These are phyloP conservation scores for Hyaloperonospora arabidopsidis DNA, from an alignment of 352 stramenopile species.

Conservation along the genomic window DNA sequence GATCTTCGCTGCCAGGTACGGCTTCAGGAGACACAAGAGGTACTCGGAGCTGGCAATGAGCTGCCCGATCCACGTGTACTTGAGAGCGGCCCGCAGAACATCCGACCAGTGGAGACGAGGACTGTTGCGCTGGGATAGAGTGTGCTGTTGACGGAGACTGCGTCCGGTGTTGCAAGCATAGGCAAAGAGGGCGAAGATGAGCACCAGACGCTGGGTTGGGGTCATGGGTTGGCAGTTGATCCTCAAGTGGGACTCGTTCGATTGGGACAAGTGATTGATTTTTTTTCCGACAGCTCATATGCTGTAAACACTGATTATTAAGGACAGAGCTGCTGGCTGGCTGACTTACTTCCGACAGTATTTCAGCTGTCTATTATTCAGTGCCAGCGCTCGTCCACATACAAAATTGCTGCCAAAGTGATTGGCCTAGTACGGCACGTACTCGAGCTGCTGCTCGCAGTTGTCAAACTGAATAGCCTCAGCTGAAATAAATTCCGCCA, in stretches of 20 bases:
- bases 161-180: constrained; percentile 20
- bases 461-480: constrained; percentile 65
- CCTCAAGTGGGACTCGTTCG: background rate
- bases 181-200: constrained; percentile 14
- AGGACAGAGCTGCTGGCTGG: too few relatives aligned
- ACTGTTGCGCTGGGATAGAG: constrained; percentile 18
- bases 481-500: constrained; percentile 46
- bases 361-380: too few relatives aligned
- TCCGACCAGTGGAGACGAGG: constrained; percentile 13
- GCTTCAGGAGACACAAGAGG: constrained; percentile 50
- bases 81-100: constrained; percentile 21
- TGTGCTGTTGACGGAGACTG: constrained; percentile 21
- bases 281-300: too few relatives aligned
- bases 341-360: too few relatives aligned
- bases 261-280: background rate
- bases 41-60: constrained; percentile 48
- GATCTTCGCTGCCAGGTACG: constrained; percentile 36
- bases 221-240: constrained; percentile 11
- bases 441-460: constrained; percentile 56
- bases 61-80: constrained; percentile 43
- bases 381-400: background rate
- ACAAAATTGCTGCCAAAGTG: background rate
- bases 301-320: too few relatives aligned
- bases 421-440: constrained; percentile 43
- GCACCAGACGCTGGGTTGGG: constrained; percentile 9